Percentiles rank a stretch among this genome's conserved stretches.
Conservation (phyloP, 768 basidiomycete genomes). For the Auricularia auricula-judae region DNA sequence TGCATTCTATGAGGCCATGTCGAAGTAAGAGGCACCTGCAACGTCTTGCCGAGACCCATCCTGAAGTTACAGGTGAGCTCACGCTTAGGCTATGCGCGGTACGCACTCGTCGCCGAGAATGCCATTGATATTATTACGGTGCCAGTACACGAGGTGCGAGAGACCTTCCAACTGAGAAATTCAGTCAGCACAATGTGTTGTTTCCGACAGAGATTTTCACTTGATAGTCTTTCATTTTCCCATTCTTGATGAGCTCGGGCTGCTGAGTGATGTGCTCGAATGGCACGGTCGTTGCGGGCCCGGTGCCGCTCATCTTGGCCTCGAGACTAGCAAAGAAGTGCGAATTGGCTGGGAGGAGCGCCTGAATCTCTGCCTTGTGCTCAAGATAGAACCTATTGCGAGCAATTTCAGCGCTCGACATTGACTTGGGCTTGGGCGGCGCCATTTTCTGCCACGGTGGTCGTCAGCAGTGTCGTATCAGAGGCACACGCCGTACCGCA, state of each 20-base stretch:
- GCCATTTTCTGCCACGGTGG: not conserved
- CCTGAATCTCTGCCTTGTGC: conserved; percentile 33
- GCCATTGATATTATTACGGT: conserved; percentile 62
- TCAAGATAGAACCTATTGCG: conserved; percentile 35
- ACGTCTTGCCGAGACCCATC: conserved; percentile 58
- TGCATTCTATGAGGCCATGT: not conserved
- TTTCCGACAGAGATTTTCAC: not conserved
- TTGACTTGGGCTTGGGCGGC: not conserved
- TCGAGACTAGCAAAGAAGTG: conserved; percentile 29
- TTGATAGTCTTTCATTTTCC: conserved; percentile 64
- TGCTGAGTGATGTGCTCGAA: conserved; percentile 27
- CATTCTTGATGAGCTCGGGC: conserved; percentile 39
- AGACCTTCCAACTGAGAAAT: conserved; percentile 42
- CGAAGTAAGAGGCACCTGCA: conserved; percentile 30
- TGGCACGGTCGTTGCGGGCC: not conserved
- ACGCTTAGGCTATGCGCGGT: no score
- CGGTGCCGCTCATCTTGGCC: conserved; percentile 10
- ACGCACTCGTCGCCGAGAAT: conserved; percentile 61
- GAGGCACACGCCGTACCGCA: not conserved
- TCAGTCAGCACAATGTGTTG: not conserved
- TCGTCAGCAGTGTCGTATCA: not conserved
- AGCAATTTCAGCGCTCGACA: conserved; percentile 21
- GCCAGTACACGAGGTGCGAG: conserved; percentile 54
- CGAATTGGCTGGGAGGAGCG: conserved; percentile 32
- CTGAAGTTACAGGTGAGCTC: conserved; percentile 15